phyloP scores from a whole-genome alignment of 2,329 filamentous ascomycete genomes.

The Uncinocarpus reesii region DNA sequence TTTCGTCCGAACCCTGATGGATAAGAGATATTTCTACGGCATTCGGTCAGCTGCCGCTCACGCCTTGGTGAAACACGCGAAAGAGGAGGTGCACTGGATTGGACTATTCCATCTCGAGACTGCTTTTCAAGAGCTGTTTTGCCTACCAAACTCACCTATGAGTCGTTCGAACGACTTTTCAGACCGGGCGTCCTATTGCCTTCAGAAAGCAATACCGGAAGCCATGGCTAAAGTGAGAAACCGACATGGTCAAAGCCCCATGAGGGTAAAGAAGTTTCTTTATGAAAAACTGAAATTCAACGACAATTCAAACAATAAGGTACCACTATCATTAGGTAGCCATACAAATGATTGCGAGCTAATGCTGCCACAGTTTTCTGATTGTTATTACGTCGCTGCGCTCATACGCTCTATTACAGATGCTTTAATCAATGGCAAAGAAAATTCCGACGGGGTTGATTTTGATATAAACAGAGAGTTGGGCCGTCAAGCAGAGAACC shows the following conservation, averaged over 20 bases:
- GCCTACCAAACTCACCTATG: slow-evolving; percentile 64
- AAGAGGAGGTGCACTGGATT: slow-evolving; percentile 59
- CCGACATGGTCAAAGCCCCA: slow-evolving; percentile 62
- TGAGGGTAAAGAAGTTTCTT: slow-evolving; percentile 70
- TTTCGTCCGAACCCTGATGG: slow-evolving; percentile 78
- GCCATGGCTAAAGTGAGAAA: slow-evolving; percentile 73
- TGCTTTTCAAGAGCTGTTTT: slow-evolving; percentile 81
- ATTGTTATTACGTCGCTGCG: slow-evolving; percentile 76
- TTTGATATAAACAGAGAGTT: slow-evolving; percentile 40
- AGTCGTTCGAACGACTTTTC: slow-evolving; percentile 84
- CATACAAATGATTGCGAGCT: background rate
- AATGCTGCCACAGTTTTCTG: slow-evolving; percentile 54
- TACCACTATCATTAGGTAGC: slow-evolving; percentile 22
- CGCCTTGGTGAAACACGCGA: slow-evolving; percentile 66
- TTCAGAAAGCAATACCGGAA: slow-evolving; percentile 72
- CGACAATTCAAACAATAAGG: slow-evolving; percentile 76
- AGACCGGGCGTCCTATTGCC: slow-evolving; percentile 71
- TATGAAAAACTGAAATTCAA: slow-evolving; percentile 86
- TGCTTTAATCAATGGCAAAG: slow-evolving; percentile 40
- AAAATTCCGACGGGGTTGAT: slow-evolving; percentile 32
- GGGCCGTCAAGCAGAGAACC: slow-evolving; percentile 43
- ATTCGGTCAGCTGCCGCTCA: slow-evolving; percentile 78
- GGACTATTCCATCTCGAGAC: slow-evolving; percentile 76
- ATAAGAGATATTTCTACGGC: slow-evolving; percentile 84
- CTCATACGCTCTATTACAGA: slow-evolving; percentile 58